Evolutionary conservation across 257 asterid species (phyloP), one percentile per base, ranked within the genome.

Genomic region (Ilex aquifolium): DNA sequence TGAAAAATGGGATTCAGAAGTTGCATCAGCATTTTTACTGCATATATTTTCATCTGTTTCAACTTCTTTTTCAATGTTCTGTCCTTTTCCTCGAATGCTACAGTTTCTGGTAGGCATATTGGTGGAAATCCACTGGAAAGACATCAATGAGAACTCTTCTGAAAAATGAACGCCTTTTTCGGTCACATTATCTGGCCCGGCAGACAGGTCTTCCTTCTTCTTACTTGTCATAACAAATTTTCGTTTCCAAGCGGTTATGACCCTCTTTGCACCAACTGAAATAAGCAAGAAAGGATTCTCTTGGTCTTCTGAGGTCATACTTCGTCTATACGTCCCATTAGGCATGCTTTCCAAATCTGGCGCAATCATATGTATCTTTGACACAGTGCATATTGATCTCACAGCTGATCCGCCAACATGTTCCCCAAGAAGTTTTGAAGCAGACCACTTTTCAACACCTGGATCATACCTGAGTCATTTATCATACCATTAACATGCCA

Each of bases 361-460:
- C 68, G 65, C 39, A 50, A 80, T 73, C 53, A 69, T 60, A 83
- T 83, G 85, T 65, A 74, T 61, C 82, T 74, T 83, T 69, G 93
- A 80, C 67, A 85, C 91, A 17, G 66, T 76, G 76, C 86, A 87
- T 75, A 92, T 66, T 61, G 97, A 87, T 52, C 96, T 93, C 64
- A 92, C 90, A 62, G 99, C 95, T 61, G 99, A 92, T 80, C 99
- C 99, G 66, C 93, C 89, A 67, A 92, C 95, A 76, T 92, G 99
- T 67, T 86, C 97, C 61, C 98, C 97, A 31, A 92, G 95, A 73
- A 78, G 83, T 66, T 85, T 84, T 71, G 98, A 92, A 64, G 83
- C 71, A 2, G 74, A 74, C 98, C 98, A 92, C 58, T 76, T 85
- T 75, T 71, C 80, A 62, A 56, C 78, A 62, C 82, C 87, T 59